Conservation (phyloP, 2,329 filamentous ascomycete species). For the Xylariales sp. region DNA sequence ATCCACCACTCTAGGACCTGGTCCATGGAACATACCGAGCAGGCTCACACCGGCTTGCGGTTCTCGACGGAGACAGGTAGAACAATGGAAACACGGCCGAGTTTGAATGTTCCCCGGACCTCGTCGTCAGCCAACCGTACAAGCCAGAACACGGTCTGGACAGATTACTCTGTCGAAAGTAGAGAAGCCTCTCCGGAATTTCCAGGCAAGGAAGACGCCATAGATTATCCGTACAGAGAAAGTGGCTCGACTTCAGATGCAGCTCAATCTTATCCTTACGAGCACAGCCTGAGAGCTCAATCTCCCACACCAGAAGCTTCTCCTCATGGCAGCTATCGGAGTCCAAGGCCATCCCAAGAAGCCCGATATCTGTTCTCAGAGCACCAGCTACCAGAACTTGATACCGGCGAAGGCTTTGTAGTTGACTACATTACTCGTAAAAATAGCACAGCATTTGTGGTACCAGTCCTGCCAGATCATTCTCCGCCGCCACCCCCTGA, state of each 20-base stretch:
- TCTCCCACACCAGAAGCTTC: slow-evolving; percentile 27
- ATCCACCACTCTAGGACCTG: slow-evolving; percentile 10
- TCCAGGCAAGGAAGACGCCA: slow-evolving; percentile 16
- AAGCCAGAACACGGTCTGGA: slow-evolving; percentile 57
- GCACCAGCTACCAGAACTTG: slow-evolving; percentile 45
- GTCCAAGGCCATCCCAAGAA: slow-evolving; percentile 18
- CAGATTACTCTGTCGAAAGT: slow-evolving; percentile 54
- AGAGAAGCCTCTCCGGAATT: slow-evolving; percentile 34
- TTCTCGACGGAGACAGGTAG: slow-evolving; percentile 23
- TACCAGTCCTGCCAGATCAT: slow-evolving; percentile 39
- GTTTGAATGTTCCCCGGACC: slow-evolving; percentile 42
- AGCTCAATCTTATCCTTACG: slow-evolving; percentile 20
- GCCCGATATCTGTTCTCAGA: slow-evolving; percentile 3
- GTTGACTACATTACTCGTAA: slow-evolving; percentile 39
- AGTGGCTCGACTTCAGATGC: slow-evolving; percentile 21
- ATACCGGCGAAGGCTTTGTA: slow-evolving; percentile 46
- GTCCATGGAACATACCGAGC: slow-evolving; percentile 13
- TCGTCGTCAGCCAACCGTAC: slow-evolving; percentile 38
- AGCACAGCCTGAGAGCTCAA: slow-evolving; percentile 21
- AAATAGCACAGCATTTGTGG: slow-evolving; percentile 14
- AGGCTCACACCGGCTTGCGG: slow-evolving; percentile 15
- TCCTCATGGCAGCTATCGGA: slow-evolving; percentile 23
- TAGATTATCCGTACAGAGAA: slow-evolving; percentile 18
- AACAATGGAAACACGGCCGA: slow-evolving; percentile 35
- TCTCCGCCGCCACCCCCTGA: slow-evolving; percentile 46